phyloP scores from a whole-genome alignment of 1,284 basidiomycete genomes.

The Kwoniella shivajii region DNA sequence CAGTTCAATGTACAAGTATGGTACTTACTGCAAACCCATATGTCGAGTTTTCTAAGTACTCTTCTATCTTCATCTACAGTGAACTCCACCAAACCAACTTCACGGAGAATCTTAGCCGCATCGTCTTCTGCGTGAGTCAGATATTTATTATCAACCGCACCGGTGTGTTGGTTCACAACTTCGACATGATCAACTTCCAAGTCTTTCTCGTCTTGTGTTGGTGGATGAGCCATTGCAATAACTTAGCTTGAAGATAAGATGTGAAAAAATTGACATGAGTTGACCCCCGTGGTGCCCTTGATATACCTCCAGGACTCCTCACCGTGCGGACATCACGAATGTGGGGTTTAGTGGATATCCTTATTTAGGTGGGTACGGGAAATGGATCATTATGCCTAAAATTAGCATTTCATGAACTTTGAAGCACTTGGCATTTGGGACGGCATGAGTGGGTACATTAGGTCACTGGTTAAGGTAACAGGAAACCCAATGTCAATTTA shows the following conservation, averaged over 20 bases:
- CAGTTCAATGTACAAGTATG: not conserved
- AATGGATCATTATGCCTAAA: no score
- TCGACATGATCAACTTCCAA: constrained; percentile 15
- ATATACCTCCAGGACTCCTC: not conserved
- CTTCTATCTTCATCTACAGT: constrained; percentile 30
- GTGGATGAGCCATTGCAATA: not conserved
- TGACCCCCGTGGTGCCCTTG: not conserved
- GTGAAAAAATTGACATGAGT: not conserved
- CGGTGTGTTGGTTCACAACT: not conserved
- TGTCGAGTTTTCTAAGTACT: constrained; percentile 44
- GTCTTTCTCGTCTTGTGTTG: constrained; percentile 12
- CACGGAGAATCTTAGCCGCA: constrained; percentile 18
- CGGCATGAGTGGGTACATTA: no score
- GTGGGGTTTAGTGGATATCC: no score
- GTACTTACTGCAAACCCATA: constrained; percentile 54
- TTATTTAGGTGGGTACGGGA: no score
- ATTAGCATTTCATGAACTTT: no score
- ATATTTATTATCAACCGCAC: not conserved
- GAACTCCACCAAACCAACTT: constrained; percentile 23
- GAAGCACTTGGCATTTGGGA: no score
- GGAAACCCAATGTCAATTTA: no score
- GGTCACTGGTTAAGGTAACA: no score
- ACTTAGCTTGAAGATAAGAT: not conserved
- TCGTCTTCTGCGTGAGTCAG: constrained; percentile 19
- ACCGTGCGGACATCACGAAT: no score